Percentiles rank a stretch among this genome's conserved stretches.
These are phyloP conservation scores for Coemansia sp. DNA, from an alignment of 192 early-diverging fungal genomes.

Conservation along the genomic window DNA sequence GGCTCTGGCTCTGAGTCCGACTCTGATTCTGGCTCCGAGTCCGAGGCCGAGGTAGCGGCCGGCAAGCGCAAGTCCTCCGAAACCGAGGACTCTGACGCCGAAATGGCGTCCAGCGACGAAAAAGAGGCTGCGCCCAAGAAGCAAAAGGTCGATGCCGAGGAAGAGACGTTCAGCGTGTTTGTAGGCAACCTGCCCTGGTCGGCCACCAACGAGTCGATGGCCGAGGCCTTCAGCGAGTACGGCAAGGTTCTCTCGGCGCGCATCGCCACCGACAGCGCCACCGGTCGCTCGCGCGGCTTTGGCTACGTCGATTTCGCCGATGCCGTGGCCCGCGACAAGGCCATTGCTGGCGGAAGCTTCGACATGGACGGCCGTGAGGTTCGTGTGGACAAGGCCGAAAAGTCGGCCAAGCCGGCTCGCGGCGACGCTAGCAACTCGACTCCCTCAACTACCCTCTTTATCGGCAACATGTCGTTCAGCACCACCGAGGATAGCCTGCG, in stretches of 20 bases:
- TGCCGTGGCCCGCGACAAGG: constrained; percentile 65
- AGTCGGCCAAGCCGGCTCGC: constrained; percentile 15
- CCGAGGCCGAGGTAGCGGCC: constrained; percentile 40
- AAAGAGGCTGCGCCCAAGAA: constrained; percentile 51
- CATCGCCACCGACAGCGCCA: constrained; percentile 70
- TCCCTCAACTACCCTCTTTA: constrained; percentile 69
- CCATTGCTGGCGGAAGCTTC: constrained; percentile 62
- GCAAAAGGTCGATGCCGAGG: constrained; percentile 50
- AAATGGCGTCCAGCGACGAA: constrained; percentile 28
- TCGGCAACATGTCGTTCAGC: constrained; percentile 86
- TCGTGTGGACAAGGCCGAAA: constrained; percentile 68
- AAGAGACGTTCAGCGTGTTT: constrained; percentile 68
- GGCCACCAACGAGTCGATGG: constrained; percentile 69
- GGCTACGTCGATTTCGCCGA: constrained; percentile 85
- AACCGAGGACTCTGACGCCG: constrained; percentile 34
- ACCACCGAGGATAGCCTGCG: constrained; percentile 87
- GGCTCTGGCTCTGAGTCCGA: constrained; percentile 41
- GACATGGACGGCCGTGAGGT: constrained; percentile 84
- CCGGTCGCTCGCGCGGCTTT: constrained; percentile 67
- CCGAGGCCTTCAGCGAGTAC: constrained; percentile 66
- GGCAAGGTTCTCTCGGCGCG: constrained; percentile 74
- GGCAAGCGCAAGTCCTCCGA: constrained; percentile 14
- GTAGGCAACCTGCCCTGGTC: constrained; percentile 91
- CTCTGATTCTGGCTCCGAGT: constrained; percentile 47
- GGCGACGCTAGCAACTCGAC: constrained; percentile 24